Evolutionary conservation across 495 filamentous ascomycete genomes (phyloP), one percentile per base, ranked within the genome.

Genomic region (Neurospora cerealis): DNA sequence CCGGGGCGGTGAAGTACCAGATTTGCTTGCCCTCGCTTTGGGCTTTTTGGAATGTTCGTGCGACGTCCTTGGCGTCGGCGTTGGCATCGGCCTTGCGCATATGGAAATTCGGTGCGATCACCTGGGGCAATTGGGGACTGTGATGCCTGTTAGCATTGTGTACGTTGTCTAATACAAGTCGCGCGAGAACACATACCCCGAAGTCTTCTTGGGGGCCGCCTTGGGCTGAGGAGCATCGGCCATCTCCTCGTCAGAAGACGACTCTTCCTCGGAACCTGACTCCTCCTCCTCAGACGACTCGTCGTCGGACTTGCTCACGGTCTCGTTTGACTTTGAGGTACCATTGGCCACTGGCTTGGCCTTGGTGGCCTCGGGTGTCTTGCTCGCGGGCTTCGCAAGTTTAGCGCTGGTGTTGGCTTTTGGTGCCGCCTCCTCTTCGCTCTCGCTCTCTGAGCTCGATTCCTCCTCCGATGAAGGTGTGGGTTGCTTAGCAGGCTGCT

Each of bases 1-100:
- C 84, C 1, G 85, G 85, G 13, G 82, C 81, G 0, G 84, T 87
- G 70, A 87, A 87, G 74, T 85, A 86, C 85, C 84, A 87, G 36
- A 87, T 78, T 72, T 87, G 84, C 78, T 86, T 86, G 77, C 84
- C 85, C 39, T 85, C 78, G 9, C 81, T 46, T 71, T 84, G 83
- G 48, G 84, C 79, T n/a, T 83, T 81, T 70, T 73, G 81, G 72
- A 86, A 83, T 44, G 82, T 69, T 69, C 78, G 70, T 60, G 82
- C 80, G 74, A 85, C 75, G 72, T 83, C 76, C 69, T 81, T 74
- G 73, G 81, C 78, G 73, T 83, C 78, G 78, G 82, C 72, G 44
- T 75, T 71, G 0, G 77, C 76, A 21, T 76, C 76, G 4, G 79
- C 80, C 60, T 80, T 79, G 17, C 79, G 81, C 62, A 83, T 69